Evolutionary conservation across 345 rosid genomes (phyloP).

Genomic region (thale cress (Arabidopsis thaliana)): DNA sequence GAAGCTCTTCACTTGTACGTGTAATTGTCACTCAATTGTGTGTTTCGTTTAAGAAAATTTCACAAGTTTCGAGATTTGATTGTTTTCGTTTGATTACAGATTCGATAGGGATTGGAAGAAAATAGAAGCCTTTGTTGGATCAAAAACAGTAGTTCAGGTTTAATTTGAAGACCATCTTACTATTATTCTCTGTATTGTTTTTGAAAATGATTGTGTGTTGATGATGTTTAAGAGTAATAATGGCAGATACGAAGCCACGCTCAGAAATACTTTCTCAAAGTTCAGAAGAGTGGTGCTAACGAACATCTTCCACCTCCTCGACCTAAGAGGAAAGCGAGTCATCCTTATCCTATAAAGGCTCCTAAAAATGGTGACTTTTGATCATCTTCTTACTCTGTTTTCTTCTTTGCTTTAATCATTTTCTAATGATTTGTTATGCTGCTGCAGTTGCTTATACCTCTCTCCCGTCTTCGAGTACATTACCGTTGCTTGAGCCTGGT

Average conservation of each 20-base stretch:
- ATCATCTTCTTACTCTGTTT: constrained; percentile 5
- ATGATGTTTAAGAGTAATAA: constrained; percentile 9
- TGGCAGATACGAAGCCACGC: constrained; percentile 96
- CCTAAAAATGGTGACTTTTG: constrained; percentile 61
- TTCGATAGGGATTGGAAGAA: constrained; percentile 99
- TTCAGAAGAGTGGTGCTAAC: constrained; percentile 83
- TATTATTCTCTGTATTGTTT: neutral
- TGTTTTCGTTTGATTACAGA: constrained; percentile 44
- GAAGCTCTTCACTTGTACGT: constrained; percentile 95
- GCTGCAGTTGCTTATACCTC: constrained; percentile 55
- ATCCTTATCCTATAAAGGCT: constrained; percentile 96
- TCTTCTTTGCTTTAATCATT: neutral
- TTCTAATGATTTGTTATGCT: constrained; percentile 28
- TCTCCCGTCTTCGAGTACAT: constrained; percentile 54
- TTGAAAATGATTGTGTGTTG: constrained; percentile 13
- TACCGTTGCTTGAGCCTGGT: constrained; percentile 57
- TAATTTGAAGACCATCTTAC: neutral
- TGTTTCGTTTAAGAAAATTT: neutral
- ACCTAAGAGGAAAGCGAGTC: constrained; percentile 91
- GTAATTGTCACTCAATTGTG: neutral
- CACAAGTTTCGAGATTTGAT: neutral
- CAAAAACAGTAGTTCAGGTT: constrained; percentile 97
- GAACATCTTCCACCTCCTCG: constrained; percentile 98
- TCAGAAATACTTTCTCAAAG: constrained; percentile 89
- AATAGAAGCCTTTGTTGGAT: constrained; percentile 95